Evolutionary conservation across 1,284 basidiomycete species (phyloP).

Genomic region (Lentinula novae-zelandiae): DNA sequence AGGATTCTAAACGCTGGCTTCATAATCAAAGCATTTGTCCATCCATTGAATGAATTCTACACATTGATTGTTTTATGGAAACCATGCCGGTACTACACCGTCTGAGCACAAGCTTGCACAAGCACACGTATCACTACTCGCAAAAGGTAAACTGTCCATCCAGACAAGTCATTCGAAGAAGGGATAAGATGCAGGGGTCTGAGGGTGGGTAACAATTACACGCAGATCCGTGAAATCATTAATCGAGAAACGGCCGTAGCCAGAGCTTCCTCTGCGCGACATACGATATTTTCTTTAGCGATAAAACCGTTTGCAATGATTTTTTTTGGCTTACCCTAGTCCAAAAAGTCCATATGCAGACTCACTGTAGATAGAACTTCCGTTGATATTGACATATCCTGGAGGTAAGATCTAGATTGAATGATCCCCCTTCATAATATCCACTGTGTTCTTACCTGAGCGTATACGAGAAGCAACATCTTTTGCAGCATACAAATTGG

Average conservation of each 20-base stretch:
- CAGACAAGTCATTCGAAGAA: conserved; percentile 7
- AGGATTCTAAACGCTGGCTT: too few species aligned
- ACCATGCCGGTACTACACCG: too few species aligned
- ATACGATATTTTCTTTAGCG: not conserved
- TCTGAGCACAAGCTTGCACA: too few species aligned
- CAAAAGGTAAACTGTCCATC: too few species aligned
- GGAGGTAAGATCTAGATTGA: not conserved
- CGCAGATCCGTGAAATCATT: conserved; percentile 47
- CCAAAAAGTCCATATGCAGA: conserved; percentile 27
- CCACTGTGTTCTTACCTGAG: conserved; percentile 31
- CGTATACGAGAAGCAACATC: conserved; percentile 46
- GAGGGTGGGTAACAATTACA: conserved; percentile 38
- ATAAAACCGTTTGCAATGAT: not conserved
- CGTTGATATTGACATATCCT: conserved; percentile 44
- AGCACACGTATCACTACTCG: too few species aligned
- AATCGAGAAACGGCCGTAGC: conserved; percentile 51
- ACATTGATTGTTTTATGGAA: too few species aligned
- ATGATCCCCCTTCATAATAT: not conserved
- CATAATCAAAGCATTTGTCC: too few species aligned
- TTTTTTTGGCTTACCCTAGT: conserved; percentile 27
- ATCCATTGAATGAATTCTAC: too few species aligned
- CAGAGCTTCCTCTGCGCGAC: conserved; percentile 39
- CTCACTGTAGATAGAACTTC: conserved; percentile 33
- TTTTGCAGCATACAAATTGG: conserved; percentile 42
- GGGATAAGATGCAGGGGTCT: conserved; percentile 25